Base-by-base conservation (phyloP, 2,329 filamentous ascomycete species). In the Fusarium sororula region DNA sequence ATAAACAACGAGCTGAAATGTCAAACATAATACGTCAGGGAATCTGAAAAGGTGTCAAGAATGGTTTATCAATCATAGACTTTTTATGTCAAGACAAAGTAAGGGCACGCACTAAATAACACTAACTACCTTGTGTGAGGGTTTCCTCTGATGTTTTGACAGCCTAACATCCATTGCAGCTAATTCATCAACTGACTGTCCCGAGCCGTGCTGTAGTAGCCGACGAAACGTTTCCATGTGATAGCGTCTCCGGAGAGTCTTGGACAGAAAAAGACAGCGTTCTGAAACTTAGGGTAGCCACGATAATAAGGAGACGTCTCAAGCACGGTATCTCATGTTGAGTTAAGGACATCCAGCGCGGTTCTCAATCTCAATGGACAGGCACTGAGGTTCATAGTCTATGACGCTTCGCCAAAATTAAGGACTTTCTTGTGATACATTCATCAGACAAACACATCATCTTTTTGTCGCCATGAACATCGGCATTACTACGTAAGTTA, bases 1-100 rank as follows among this genome's bases (percentile, higher is more conserved):
- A 55, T 53, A 56, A 51, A 32, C 41, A 41, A 38, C 24, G 28
- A 62, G 42, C 44, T 61, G 56, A 50, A 72, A 55, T 50, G 56
- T 58, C 72, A 68, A 72, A 74, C 71, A 72, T 48, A 59, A 54
- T 57, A 74, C 71, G 71, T 74, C 72, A 74, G 68, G 71, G 63
- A 59, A 42, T 48, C 50, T 44, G 53, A 57, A 54, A 45, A 20
- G 35, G 37, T 56, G 38, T 57, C 41, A 38, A 55, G 45, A 66
- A 50, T 55, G 48, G 57, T 58, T 67, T 41, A 45, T 54, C 38
- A n/a, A 44, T 53, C n/a, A 39, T 41, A 47, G 32, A 37, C 63
- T 62, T 66, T 66, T 63, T 35, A 17, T 35, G 32, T 66, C 59
- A 59, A 66, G 47, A 65, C 28, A 54, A 70, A 41, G 37, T 39